phyloP scores from a whole-genome alignment of 1,139 yeast species.

The Diutina neorugosa region DNA sequence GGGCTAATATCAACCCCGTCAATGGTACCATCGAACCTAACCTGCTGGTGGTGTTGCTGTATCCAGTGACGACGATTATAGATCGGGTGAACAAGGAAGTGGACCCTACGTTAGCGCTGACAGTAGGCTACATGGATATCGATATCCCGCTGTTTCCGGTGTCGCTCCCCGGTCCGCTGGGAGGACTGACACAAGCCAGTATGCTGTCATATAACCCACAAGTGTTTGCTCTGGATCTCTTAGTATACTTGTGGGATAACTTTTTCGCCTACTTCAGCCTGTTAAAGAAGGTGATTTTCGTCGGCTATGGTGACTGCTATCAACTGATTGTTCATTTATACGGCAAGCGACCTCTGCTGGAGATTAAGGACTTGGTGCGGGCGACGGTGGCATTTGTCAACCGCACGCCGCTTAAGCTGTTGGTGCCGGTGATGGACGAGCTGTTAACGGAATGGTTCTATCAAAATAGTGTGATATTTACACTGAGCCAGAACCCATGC shows the following conservation, averaged over 20 bases:
- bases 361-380: slow-evolving; percentile 48
- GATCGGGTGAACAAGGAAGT: slow-evolving; percentile 20
- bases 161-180: slow-evolving; percentile 5
- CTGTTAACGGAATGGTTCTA: slow-evolving; percentile 86
- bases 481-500: slow-evolving; percentile 62
- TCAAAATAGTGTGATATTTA: slow-evolving; percentile 72
- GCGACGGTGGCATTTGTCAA: slow-evolving; percentile 68
- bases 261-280: slow-evolving; percentile 63
- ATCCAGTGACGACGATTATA: slow-evolving; percentile 28
- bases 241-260: slow-evolving; percentile 83
- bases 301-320: slow-evolving; percentile 87
- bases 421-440: slow-evolving; percentile 83
- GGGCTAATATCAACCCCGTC: slow-evolving; percentile 79
- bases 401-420: slow-evolving; percentile 53
- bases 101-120: slow-evolving; percentile 26
- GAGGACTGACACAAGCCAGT: slow-evolving; percentile 7
- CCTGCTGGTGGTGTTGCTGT: slow-evolving; percentile 49
- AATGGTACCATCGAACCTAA: slow-evolving; percentile 68
- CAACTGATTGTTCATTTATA: slow-evolving; percentile 77
- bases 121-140: slow-evolving; percentile 74
- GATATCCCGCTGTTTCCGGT: slow-evolving; percentile 47
- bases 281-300: slow-evolving; percentile 59
- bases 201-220: slow-evolving; percentile 37
- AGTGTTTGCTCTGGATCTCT: slow-evolving; percentile 62
- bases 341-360: slow-evolving; percentile 59